phyloP scores from a whole-genome alignment of 768 basidiomycete species.

The Mycena chlorophos region DNA sequence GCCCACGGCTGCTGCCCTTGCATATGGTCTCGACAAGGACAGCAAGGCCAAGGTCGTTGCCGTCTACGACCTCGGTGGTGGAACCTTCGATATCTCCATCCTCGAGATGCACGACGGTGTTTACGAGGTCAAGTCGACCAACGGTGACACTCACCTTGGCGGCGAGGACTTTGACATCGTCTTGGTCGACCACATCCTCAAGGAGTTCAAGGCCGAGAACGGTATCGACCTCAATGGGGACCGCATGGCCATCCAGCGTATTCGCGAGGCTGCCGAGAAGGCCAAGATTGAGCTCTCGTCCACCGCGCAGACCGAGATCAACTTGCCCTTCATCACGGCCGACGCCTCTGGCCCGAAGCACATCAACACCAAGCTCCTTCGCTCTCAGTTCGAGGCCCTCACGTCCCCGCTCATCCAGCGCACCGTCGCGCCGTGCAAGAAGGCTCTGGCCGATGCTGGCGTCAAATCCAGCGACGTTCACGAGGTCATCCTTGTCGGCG shows the following conservation, averaged over 20 bases:
- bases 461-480: slow-evolving; percentile 91
- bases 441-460: slow-evolving; percentile 91
- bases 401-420: slow-evolving; percentile 81
- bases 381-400: slow-evolving; percentile 88
- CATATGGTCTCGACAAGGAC: slow-evolving; percentile 91
- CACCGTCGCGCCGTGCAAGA: slow-evolving; percentile 95
- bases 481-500: slow-evolving; percentile 97
- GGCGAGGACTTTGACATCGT: slow-evolving; percentile 94
- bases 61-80: slow-evolving; percentile 97
- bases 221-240: slow-evolving; percentile 82
- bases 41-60: slow-evolving; percentile 82
- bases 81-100: slow-evolving; percentile 99
- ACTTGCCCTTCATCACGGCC: slow-evolving; percentile 97
- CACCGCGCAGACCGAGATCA: slow-evolving; percentile 93
- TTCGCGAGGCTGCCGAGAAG: slow-evolving; percentile 99
- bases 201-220: slow-evolving; percentile 92
- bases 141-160: slow-evolving; percentile 97
- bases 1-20: slow-evolving; percentile 96
- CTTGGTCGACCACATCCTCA: slow-evolving; percentile 81
- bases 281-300: slow-evolving; percentile 98
- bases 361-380: slow-evolving; percentile 87
- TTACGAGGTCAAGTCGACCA: slow-evolving; percentile 99
- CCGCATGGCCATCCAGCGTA: slow-evolving; percentile 96
- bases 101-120: slow-evolving; percentile 99
- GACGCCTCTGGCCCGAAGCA: slow-evolving; percentile 95